Evolutionary conservation across 2,329 filamentous ascomycete genomes (phyloP).

Genomic region (Neonectria sp.): DNA sequence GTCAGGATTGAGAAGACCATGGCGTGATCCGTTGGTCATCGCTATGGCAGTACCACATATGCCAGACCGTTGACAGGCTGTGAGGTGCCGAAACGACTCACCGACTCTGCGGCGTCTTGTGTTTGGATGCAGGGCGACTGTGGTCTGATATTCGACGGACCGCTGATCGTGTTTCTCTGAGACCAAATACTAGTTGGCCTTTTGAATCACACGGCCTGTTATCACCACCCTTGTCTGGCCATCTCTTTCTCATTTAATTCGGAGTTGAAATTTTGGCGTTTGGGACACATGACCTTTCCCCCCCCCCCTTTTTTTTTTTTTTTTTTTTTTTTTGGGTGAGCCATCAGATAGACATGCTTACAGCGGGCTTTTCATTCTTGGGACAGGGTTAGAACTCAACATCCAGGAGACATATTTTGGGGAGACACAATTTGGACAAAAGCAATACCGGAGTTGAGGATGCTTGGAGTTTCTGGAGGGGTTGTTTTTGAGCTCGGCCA

Average conservation of each 20-base stretch:
- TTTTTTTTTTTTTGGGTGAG: neutral
- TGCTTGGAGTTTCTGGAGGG: constrained; percentile 35
- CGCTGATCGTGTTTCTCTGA: neutral
- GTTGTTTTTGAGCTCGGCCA: constrained; percentile 11
- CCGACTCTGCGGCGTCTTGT: constrained; percentile 13
- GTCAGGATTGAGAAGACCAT: constrained; percentile 67
- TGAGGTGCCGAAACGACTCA: constrained; percentile 8
- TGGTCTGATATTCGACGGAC: neutral
- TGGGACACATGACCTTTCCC: constrained; percentile 4
- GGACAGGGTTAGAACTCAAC: neutral
- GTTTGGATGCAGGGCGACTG: neutral
- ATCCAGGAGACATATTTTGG: constrained; percentile 14
- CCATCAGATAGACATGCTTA: constrained; percentile 23
- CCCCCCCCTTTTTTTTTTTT: too few species aligned
- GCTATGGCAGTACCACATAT: neutral
- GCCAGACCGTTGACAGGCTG: neutral
- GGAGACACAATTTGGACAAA: constrained; percentile 22
- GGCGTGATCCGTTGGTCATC: constrained; percentile 43
- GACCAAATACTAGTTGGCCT: neutral
- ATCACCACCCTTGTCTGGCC: neutral
- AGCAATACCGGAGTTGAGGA: constrained; percentile 43
- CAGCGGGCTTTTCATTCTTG: constrained; percentile 13
- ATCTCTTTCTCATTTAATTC: neutral
- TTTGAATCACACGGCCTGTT: constrained; percentile 3
- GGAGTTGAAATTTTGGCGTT: constrained; percentile 17